Percentiles rank a stretch among this genome's conserved stretches.
Conservation (phyloP, 805 yeast genomes). For the Priceomyces medius region DNA sequence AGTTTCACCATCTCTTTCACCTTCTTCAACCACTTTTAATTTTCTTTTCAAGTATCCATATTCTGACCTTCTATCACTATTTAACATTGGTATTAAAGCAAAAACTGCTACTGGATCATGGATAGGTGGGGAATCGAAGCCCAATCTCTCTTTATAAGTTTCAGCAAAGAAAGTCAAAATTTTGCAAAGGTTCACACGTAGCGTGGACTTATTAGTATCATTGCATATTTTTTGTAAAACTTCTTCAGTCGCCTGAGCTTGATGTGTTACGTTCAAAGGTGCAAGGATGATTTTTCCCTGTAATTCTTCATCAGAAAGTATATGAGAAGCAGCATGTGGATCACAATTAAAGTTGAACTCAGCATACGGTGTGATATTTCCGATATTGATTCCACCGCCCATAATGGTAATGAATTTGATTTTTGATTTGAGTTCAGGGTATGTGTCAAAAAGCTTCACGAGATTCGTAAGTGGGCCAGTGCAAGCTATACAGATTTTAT, state of each 20-base stretch:
- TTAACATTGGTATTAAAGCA: slow-evolving; percentile 50
- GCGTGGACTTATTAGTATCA: slow-evolving; percentile 34
- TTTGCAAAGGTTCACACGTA: slow-evolving; percentile 38
- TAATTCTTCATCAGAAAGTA: slow-evolving; percentile 49
- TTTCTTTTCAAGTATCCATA: slow-evolving; percentile 26
- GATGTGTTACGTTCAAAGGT: slow-evolving; percentile 72
- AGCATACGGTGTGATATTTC: slow-evolving; percentile 53
- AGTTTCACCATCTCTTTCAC: slow-evolving; percentile 32
- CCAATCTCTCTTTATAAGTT: slow-evolving; percentile 10
- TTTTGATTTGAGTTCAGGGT: slow-evolving; percentile 53
- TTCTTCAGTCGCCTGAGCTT: slow-evolving; percentile 47
- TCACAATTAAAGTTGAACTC: slow-evolving; percentile 79
- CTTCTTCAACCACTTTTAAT: slow-evolving; percentile 25
- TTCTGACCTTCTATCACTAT: slow-evolving; percentile 13
- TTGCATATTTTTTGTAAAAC: slow-evolving; percentile 27
- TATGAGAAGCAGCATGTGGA: slow-evolving; percentile 66
- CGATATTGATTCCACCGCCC: slow-evolving; percentile 68
- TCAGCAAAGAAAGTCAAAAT: slow-evolving; percentile 22
- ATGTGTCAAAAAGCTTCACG: slow-evolving; percentile 50
- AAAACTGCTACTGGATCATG: slow-evolving; percentile 79
- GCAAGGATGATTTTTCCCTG: slow-evolving; percentile 51
- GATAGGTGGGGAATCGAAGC: slow-evolving; percentile 53
- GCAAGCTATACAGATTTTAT: slow-evolving; percentile 60
- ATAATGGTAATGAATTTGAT: slow-evolving; percentile 61
- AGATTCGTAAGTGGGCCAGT: slow-evolving; percentile 79